phyloP scores from a whole-genome alignment of 441 rosid genomes.

The Erodium moschatum region DNA sequence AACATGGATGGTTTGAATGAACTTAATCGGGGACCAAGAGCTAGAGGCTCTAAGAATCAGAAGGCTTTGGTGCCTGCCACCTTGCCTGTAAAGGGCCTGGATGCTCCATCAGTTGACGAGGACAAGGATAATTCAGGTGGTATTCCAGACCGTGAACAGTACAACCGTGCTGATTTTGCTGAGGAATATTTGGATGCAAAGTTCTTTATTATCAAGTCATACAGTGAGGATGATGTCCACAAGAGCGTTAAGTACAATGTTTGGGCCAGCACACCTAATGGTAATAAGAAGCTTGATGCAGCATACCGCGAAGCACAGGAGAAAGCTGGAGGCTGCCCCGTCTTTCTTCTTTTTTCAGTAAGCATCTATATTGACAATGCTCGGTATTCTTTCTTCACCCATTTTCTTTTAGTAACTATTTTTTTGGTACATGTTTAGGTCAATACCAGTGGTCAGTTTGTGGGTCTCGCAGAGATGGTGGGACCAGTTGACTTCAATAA shows the following conservation, averaged over 20 bases:
- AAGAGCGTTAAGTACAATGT: constrained; percentile 79
- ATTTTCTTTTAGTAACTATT: neutral
- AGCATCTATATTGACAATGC: constrained; percentile 19
- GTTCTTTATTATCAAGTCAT: constrained; percentile 78
- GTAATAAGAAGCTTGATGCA: constrained; percentile 85
- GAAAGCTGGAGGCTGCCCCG: constrained; percentile 60
- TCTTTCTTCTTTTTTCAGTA: constrained; percentile 80
- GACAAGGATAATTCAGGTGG: constrained; percentile 33
- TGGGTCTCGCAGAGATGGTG: constrained; percentile 83
- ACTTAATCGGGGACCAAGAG: constrained; percentile 82
- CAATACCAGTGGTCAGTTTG: constrained; percentile 89
- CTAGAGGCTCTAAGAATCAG: constrained; percentile 51
- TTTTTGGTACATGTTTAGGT: constrained; percentile 33
- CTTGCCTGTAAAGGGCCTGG: constrained; percentile 38
- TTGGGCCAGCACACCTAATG: constrained; percentile 94
- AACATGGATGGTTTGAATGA: constrained; percentile 68
- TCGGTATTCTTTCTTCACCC: too few relatives aligned
- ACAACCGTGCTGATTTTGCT: constrained; percentile 60
- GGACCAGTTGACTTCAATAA: constrained; percentile 81
- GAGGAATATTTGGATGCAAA: constrained; percentile 54
- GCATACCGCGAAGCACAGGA: constrained; percentile 72
- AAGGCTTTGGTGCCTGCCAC: constrained; percentile 35
- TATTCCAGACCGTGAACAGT: constrained; percentile 49
- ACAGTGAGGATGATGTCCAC: constrained; percentile 91
- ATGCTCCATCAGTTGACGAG: constrained; percentile 27